Evolutionary conservation across 192 early-diverging fungal species (phyloP), one percentile per base, ranked within the genome.

Genomic region (Lobosporangium transversale): DNA sequence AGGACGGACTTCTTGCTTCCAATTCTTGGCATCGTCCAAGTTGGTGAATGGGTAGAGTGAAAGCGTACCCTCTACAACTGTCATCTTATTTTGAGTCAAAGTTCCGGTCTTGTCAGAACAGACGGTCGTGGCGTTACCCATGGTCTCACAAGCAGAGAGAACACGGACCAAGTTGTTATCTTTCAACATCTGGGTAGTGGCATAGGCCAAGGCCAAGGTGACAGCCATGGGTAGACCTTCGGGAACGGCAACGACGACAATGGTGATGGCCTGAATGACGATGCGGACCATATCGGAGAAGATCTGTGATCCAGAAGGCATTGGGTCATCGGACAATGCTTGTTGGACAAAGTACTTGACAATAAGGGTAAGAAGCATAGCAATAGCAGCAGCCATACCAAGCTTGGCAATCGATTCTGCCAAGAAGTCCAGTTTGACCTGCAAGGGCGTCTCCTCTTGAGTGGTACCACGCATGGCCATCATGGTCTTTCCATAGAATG

Each of bases 321-420:
- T 88, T 20, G 44, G 45, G 36, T 89, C 79, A 15, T 84, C 71
- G 20, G 79, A 79, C 23, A 90, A 36, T 8, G 88, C 74, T 54
- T 78, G 79, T 44, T 79, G 79, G 43, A 90, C 81, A 62, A 90
- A 84, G 71, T 87, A 88, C 76, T 89, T 90, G 71, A 89, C 60
- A 2, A 85, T 76, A 60, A 91, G 78, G 12, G 85, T 86, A n/a
- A 96, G 65, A 44, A 99, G 82, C 88, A 99, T 93, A 37, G 90
- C 61, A n/a, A 92, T 60, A 12, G 96, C 92, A 61, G 89, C 90
- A 58, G 85, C 87, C 75, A 93, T 86, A 44, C 95, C 97, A 74
- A 95, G 89, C 81, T 96, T 96, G 65, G 94, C 96, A 74, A 99
- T 99, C 73, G 92, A 85, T 76, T 99, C 94, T 11, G 96, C 95